Conservation (phyloP, 345 rosid genomes). For the Reutealis trisperma region DNA sequence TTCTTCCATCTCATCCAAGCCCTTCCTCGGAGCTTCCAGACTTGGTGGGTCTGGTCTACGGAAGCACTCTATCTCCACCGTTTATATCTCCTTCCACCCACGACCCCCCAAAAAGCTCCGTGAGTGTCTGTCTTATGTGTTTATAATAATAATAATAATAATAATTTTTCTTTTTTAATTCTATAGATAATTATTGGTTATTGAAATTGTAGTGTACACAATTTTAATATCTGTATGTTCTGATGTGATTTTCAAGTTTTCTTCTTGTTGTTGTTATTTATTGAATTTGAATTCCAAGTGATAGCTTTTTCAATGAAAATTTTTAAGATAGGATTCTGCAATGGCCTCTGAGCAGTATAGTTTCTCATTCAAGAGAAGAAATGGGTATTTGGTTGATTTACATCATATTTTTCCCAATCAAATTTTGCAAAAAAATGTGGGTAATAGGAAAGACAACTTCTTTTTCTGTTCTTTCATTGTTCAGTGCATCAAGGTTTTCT, state of each 20-base stretch:
- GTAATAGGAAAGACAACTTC: neutral
- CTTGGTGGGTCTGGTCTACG: slow-evolving; percentile 4
- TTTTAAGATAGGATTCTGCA: neutral
- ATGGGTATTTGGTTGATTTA: neutral
- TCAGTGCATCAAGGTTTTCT: neutral
- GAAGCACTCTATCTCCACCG: slow-evolving; percentile 21
- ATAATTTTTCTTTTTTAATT: neutral
- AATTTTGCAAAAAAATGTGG: neutral
- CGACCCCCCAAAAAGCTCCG: slow-evolving; percentile 22
- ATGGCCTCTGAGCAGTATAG: too few species aligned
- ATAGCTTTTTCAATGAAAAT: neutral
- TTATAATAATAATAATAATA: neutral
- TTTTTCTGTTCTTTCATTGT: neutral
- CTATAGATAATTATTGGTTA: neutral
- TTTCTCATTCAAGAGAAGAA: too few species aligned
- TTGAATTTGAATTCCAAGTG: neutral
- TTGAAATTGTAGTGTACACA: neutral
- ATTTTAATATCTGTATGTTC: neutral
- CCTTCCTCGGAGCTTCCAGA: slow-evolving; percentile 15
- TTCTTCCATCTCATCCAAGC: slow-evolving; percentile 17
- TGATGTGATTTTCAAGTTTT: neutral
- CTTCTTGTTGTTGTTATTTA: neutral
- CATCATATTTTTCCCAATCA: neutral
- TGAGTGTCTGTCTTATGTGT: slow-evolving; percentile 1
- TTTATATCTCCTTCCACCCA: slow-evolving; percentile 18